Conservation (phyloP, 768 basidiomycete species). For the Boletus subparvulus region DNA sequence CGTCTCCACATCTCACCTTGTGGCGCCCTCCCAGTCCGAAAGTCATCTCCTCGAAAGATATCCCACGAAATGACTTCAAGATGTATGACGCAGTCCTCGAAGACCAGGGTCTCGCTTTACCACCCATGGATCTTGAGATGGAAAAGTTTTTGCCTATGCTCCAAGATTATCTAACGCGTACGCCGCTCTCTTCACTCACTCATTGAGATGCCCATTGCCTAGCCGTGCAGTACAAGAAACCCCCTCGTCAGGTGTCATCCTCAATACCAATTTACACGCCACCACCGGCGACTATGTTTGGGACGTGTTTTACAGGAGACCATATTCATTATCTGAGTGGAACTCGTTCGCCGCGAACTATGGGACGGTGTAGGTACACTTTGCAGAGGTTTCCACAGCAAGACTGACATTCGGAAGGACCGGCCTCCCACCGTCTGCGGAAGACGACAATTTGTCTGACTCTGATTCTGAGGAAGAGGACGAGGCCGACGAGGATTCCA, state of each 20-base stretch:
- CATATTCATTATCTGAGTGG: constrained; percentile 59
- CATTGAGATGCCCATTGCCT: neutral
- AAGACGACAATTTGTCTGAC: constrained; percentile 52
- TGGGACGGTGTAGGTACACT: constrained; percentile 57
- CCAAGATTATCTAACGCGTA: constrained; percentile 70
- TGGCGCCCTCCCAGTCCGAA: constrained; percentile 45
- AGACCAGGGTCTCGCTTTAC: constrained; percentile 28
- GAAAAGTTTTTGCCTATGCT: constrained; percentile 77
- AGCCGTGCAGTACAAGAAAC: constrained; percentile 27
- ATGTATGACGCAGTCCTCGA: constrained; percentile 72
- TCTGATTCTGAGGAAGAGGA: constrained; percentile 70
- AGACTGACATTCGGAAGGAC: constrained; percentile 41
- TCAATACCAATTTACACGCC: neutral
- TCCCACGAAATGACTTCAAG: constrained; percentile 48
- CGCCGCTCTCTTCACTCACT: constrained; percentile 16
- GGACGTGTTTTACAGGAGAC: constrained; percentile 80
- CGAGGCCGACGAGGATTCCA: constrained; percentile 82
- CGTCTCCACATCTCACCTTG: neutral
- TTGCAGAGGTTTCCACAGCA: neutral
- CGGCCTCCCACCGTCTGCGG: constrained; percentile 58
- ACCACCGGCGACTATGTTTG: constrained; percentile 67
- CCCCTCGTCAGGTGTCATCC: constrained; percentile 8
- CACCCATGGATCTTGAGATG: constrained; percentile 56
- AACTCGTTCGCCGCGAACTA: constrained; percentile 53
- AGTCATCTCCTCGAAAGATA: constrained; percentile 52